Percentiles rank a stretch among this genome's conserved stretches.
Evolutionary conservation across 345 rosid genomes (phyloP).

Genomic region (Boechera divaricarpa): DNA sequence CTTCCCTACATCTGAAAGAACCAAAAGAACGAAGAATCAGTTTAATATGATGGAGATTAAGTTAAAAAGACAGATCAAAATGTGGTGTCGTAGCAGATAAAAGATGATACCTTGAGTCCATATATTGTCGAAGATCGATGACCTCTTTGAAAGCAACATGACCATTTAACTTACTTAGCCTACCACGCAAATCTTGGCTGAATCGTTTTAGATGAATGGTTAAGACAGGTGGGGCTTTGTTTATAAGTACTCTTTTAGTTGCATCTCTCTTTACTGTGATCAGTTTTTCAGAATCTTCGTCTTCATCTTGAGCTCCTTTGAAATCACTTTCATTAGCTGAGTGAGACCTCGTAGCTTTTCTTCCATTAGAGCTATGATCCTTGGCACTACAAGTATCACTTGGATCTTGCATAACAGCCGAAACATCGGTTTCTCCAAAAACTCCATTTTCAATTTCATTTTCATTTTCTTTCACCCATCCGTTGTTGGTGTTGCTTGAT

Average conservation of each 20-base stretch:
- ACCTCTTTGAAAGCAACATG: constrained; percentile 76
- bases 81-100: constrained; percentile 8
- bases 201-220: constrained; percentile 95
- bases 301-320: constrained; percentile 51
- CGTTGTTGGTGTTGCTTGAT: constrained; percentile 44
- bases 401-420: constrained; percentile 39
- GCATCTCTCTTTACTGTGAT: constrained; percentile 89
- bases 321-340: constrained; percentile 49
- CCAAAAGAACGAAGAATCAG: not conserved
- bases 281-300: constrained; percentile 48
- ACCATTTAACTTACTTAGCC: constrained; percentile 89
- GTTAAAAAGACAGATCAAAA: not conserved
- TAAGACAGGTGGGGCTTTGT: constrained; percentile 79
- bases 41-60: constrained; percentile 14
- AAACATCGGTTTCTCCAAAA: constrained; percentile 22
- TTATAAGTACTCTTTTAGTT: constrained; percentile 76
- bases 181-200: constrained; percentile 94
- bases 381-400: constrained; percentile 44
- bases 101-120: constrained; percentile 76
- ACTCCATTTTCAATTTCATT: constrained; percentile 35
- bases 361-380: constrained; percentile 45
- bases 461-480: constrained; percentile 35
- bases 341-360: constrained; percentile 42
- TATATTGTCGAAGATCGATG: constrained; percentile 73
- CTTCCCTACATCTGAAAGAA: constrained; percentile 51